A percentile compares a stretch with the other conserved stretches of the same genome.
Conservation (phyloP, 345 rosid species). For the Euphorbia tirucalli region DNA sequence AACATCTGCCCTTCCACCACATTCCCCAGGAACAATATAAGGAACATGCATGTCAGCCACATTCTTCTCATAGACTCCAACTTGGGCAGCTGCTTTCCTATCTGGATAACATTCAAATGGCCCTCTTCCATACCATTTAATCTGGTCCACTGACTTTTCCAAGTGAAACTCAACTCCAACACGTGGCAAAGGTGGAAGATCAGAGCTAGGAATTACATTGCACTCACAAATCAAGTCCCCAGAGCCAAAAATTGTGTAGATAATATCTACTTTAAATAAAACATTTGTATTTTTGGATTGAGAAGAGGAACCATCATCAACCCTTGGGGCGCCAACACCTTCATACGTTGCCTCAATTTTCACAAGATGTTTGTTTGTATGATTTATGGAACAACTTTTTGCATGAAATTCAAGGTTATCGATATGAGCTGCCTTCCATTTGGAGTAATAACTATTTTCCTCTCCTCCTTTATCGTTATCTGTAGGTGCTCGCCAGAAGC, state of each 20-base stretch:
- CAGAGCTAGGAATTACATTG: constrained; percentile 54
- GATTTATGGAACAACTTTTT: constrained; percentile 60
- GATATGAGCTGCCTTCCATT: constrained; percentile 71
- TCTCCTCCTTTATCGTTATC: constrained; percentile 98
- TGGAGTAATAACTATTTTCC: constrained; percentile 63
- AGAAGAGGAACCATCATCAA: constrained; percentile 21
- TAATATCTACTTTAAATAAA: constrained; percentile 55
- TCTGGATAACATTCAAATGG: constrained; percentile 98
- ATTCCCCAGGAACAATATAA: constrained; percentile 90
- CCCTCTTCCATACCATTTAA: constrained; percentile 89
- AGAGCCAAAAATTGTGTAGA: constrained; percentile 58
- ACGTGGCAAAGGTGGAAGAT: constrained; percentile 91
- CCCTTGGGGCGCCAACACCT: constrained; percentile 42
- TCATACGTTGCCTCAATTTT: constrained; percentile 51
- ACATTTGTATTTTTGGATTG: constrained; percentile 35
- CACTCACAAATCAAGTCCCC: constrained; percentile 75
- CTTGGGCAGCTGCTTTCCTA: constrained; percentile 91
- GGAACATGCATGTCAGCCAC: constrained; percentile 89
- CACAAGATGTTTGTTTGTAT: constrained; percentile 38
- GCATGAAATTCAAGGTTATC: constrained; percentile 49
- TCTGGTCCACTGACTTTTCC: constrained; percentile 62
- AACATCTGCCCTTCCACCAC: constrained; percentile 88
- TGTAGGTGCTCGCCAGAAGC: constrained; percentile 96
- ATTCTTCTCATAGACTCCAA: constrained; percentile 57
- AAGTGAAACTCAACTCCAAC: constrained; percentile 78